phyloP scores from a whole-genome alignment of 805 yeast species.

The Limtongia smithiae region DNA sequence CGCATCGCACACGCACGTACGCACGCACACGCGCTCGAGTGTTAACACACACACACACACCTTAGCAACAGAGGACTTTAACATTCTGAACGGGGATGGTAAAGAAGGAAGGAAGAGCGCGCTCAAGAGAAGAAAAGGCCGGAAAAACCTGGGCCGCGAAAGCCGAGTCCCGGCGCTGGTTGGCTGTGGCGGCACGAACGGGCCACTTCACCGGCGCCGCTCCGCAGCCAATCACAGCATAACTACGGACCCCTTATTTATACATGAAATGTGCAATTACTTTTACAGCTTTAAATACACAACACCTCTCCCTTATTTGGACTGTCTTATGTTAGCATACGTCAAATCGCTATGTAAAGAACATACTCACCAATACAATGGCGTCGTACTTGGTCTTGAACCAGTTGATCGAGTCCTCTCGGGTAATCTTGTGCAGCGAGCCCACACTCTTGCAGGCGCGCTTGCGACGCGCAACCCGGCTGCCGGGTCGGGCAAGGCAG shows the following conservation, averaged over 20 bases:
- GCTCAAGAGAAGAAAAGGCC: not conserved
- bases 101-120: not conserved
- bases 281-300: not conserved
- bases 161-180: not conserved
- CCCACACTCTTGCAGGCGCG: conserved; percentile 85
- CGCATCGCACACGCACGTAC: too few species aligned
- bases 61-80: conserved; percentile 16
- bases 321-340: conserved; percentile 1
- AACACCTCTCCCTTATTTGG: conserved; percentile 1
- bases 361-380: conserved; percentile 59
- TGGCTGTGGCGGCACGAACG: conserved; percentile 1
- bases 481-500: conserved; percentile 99
- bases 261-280: not conserved
- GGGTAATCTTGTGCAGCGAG: conserved; percentile 84
- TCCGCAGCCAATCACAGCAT: not conserved
- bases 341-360: not conserved
- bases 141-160: not conserved
- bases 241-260: too few species aligned
- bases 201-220: conserved; percentile 6
- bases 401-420: conserved; percentile 95
- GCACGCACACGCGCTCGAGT: too few species aligned
- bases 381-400: conserved; percentile 99
- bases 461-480: conserved; percentile 93
- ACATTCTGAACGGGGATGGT: conserved; percentile 10
- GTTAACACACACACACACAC: too few species aligned